Percentiles rank a stretch among this genome's conserved stretches.
These are phyloP conservation scores for Candida piceae DNA, from an alignment of 805 yeast species.

Conservation along the genomic window DNA sequence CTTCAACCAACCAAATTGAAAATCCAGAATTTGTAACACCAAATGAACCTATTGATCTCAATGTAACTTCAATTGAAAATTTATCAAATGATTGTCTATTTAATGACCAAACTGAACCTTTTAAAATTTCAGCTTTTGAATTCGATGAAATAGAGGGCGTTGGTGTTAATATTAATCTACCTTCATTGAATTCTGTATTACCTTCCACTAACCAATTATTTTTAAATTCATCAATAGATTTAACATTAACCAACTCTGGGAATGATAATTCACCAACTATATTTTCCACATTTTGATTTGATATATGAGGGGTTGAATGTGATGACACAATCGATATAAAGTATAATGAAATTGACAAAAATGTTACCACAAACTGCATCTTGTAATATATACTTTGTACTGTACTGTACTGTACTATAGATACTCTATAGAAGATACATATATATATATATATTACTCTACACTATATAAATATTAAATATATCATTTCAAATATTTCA, in stretches of 20 bases:
- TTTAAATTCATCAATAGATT: conserved; percentile 31
- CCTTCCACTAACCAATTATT: conserved; percentile 40
- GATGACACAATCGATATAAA: neutral
- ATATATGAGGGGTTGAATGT: conserved; percentile 1
- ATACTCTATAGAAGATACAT: no score
- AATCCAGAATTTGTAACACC: conserved; percentile 53
- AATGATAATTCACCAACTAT: conserved; percentile 15
- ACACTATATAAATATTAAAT: no score
- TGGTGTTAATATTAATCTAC: conserved; percentile 51
- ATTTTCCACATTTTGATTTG: conserved; percentile 1
- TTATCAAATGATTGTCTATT: conserved; percentile 26
- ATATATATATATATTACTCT: no score
- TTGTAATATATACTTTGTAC: no score
- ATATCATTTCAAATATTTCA: no score
- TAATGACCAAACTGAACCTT: conserved; percentile 44
- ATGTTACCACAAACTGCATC: no score
- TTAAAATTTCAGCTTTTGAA: conserved; percentile 20
- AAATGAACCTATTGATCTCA: conserved; percentile 52
- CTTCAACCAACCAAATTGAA: conserved; percentile 50
- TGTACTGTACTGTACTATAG: no score
- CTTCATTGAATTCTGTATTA: conserved; percentile 39
- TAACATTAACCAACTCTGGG: conserved; percentile 21
- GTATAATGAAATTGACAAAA: no score
- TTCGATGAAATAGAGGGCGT: conserved; percentile 23
- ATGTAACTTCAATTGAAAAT: conserved; percentile 50